Evolutionary conservation across 202 grass and related monocot genomes (phyloP).

Genomic region (Setaria viridis): DNA sequence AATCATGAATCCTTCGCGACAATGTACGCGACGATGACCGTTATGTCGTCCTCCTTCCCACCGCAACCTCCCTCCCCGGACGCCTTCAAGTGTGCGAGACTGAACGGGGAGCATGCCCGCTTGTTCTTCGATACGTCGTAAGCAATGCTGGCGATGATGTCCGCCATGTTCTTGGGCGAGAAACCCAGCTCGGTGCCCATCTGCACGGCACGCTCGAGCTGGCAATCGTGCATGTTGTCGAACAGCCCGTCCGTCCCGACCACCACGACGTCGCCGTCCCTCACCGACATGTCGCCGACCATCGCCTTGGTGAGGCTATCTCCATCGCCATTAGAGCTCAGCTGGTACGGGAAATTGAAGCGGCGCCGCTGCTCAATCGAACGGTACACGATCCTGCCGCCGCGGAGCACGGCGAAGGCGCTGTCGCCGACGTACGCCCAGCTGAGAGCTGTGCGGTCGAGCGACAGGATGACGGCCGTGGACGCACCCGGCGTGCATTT

Average conservation of each 20-base stretch:
- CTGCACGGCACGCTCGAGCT: conserved; percentile 20
- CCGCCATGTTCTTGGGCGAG: conserved; percentile 35
- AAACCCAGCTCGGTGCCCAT: conserved; percentile 23
- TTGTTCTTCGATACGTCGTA: neutral
- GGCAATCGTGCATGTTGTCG: conserved; percentile 38
- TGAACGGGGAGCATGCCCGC: neutral
- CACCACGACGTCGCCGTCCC: conserved; percentile 47
- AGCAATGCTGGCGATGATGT: conserved; percentile 11
- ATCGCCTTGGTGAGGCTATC: neutral
- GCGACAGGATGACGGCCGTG: conserved; percentile 43
- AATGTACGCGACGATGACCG: conserved; percentile 20
- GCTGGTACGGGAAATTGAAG: conserved; percentile 42
- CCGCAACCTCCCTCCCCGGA: neutral
- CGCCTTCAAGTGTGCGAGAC: neutral
- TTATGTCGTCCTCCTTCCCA: neutral
- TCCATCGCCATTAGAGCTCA: neutral
- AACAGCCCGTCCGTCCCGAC: conserved; percentile 45
- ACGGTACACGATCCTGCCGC: conserved; percentile 14
- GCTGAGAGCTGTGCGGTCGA: conserved; percentile 19
- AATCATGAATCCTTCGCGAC: neutral
- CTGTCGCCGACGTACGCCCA: conserved; percentile 54
- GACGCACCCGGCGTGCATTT: neutral
- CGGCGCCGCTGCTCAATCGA: neutral
- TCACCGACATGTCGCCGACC: neutral
- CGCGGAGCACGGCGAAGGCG: conserved; percentile 8